Percentiles rank a stretch among this genome's conserved stretches.
Conservation (phyloP, 352 stramenopile genomes). For the Globisporangium abappressorium region DNA sequence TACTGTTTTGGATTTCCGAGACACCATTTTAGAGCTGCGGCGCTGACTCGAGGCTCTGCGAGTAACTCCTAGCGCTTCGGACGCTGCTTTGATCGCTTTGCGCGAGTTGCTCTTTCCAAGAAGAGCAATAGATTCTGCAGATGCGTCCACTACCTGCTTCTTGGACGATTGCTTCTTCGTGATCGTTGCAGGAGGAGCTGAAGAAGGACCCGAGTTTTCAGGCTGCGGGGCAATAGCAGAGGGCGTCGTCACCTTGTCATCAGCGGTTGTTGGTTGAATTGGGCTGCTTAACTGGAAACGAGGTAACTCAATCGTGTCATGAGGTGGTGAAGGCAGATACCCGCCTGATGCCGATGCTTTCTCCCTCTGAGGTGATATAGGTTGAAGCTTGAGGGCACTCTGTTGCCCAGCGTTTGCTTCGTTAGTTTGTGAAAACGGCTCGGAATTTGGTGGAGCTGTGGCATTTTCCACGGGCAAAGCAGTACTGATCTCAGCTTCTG, state of each 20-base stretch:
- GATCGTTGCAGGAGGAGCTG: neutral
- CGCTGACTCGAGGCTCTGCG: neutral
- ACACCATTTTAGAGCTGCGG: constrained; percentile 11
- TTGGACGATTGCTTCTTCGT: neutral
- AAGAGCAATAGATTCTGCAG: neutral
- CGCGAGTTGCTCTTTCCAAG: constrained; percentile 11
- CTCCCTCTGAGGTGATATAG: neutral
- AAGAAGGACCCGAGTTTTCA: neutral
- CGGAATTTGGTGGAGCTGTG: neutral
- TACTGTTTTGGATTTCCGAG: constrained; percentile 23
- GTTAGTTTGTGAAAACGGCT: neutral
- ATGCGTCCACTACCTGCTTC: neutral
- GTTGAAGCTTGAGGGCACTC: neutral
- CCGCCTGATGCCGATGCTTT: neutral
- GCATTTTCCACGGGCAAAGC: no score
- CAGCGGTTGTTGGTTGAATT: neutral
- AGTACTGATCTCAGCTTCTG: neutral
- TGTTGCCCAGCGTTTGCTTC: neutral
- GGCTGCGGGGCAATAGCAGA: neutral
- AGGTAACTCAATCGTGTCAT: neutral
- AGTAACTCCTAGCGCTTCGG: neutral
- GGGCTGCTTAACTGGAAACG: neutral
- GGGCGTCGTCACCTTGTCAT: neutral
- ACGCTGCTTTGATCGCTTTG: neutral
- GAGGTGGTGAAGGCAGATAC: neutral